Evolutionary conservation across 2,329 filamentous ascomycete genomes (phyloP).

Genomic region (Dryadomyces sulphureus): DNA sequence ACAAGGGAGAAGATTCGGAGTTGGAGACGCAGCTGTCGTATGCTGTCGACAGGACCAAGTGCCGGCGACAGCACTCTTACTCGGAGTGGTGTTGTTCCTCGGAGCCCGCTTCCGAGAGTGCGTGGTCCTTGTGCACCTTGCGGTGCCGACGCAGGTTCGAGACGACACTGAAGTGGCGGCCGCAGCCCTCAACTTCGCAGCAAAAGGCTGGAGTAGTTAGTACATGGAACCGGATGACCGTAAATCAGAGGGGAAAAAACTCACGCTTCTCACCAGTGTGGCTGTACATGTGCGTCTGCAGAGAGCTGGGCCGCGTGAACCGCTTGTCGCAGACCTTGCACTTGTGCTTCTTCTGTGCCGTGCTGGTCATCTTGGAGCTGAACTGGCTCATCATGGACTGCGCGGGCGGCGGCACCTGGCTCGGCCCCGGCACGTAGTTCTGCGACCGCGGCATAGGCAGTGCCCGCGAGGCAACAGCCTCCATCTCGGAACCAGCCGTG

Average conservation of each 20-base stretch:
- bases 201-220: constrained; percentile 53
- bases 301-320: constrained; percentile 82
- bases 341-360: constrained; percentile 98
- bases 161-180: constrained; percentile 91
- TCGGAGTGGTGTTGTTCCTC: constrained; percentile 49
- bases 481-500: constrained; percentile 74
- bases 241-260: constrained; percentile 22
- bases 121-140: constrained; percentile 83
- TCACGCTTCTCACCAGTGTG: constrained; percentile 96
- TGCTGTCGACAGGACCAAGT: too few relatives aligned
- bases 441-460: constrained; percentile 73
- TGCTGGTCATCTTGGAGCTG: constrained; percentile 89
- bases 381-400: constrained; percentile 99
- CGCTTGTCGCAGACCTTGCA: constrained; percentile 98
- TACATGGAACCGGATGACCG: background rate
- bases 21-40: too few relatives aligned
- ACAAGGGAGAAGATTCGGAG: background rate
- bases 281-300: constrained; percentile 97
- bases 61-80: too few relatives aligned
- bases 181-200: constrained; percentile 89
- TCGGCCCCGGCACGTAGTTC: constrained; percentile 27
- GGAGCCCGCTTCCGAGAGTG: constrained; percentile 46
- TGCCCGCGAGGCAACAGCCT: constrained; percentile 67
- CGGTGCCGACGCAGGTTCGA: constrained; percentile 89
- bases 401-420: constrained; percentile 51